Conservation (phyloP, 495 filamentous ascomycete genomes). For the Penicillium subrubescens region DNA sequence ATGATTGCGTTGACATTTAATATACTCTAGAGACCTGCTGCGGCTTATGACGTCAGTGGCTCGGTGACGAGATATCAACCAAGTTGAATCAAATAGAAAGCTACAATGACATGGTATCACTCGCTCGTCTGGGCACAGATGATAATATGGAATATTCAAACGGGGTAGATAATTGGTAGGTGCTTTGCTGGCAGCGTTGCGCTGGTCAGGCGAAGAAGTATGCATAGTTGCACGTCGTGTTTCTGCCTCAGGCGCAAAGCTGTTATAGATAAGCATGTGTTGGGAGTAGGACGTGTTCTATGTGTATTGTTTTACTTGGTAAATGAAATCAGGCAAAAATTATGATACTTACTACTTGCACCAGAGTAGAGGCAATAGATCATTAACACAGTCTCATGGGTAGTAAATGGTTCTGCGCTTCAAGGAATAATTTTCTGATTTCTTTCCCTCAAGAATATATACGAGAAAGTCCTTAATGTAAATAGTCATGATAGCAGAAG, state of each 20-base stretch:
- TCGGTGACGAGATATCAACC: background rate
- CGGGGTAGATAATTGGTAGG: background rate
- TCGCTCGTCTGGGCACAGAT: background rate
- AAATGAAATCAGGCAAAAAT: background rate
- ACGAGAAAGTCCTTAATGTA: too few relatives aligned
- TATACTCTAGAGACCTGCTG: background rate
- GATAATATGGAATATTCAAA: background rate
- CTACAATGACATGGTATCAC: background rate
- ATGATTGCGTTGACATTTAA: background rate
- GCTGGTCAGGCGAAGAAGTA: background rate
- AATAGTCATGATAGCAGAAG: too few relatives aligned
- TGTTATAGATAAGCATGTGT: background rate
- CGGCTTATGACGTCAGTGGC: conserved; percentile 7
- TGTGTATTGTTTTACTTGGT: background rate
- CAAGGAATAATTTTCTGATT: background rate
- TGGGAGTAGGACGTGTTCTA: background rate
- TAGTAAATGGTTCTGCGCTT: too few relatives aligned
- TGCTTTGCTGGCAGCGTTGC: background rate
- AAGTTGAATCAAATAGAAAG: background rate
- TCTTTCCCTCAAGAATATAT: background rate
- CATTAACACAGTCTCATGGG: background rate
- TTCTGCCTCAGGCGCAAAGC: background rate
- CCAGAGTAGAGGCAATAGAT: background rate
- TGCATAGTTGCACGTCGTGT: background rate
- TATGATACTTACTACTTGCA: too few relatives aligned